A percentile compares a stretch with the other conserved stretches of the same genome.
Evolutionary conservation across 2,329 filamentous ascomycete genomes (phyloP).

Genomic region (Pestalotiopsis sp.): DNA sequence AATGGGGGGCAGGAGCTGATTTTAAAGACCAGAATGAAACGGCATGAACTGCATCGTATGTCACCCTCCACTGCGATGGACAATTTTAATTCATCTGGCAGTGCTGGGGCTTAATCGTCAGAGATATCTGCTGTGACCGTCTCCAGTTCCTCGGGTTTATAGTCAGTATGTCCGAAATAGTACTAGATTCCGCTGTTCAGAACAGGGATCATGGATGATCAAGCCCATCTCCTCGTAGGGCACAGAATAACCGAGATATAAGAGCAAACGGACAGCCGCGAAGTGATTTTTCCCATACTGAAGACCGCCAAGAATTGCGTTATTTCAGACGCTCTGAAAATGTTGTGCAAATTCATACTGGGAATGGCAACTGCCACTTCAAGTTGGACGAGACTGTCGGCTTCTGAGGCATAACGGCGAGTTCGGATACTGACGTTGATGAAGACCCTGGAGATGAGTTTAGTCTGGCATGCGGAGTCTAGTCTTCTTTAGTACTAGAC

Average conservation of each 20-base stretch:
- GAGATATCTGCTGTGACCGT: background rate
- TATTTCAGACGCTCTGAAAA: background rate
- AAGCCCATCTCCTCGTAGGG: background rate
- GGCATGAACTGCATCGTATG: background rate
- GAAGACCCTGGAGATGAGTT: background rate
- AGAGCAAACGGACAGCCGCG: background rate
- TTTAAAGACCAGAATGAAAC: background rate
- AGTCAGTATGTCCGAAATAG: background rate
- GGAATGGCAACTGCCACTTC: background rate
- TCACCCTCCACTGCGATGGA: background rate
- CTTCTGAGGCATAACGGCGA: too few relatives aligned
- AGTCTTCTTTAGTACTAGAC: slow-evolving; percentile 13
- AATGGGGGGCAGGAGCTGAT: background rate
- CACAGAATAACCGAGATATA: background rate
- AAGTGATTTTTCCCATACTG: background rate
- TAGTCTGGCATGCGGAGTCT: slow-evolving; percentile 9
- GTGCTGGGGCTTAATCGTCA: background rate
- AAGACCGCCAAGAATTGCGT: background rate
- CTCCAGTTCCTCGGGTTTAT: background rate
- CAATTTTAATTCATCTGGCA: background rate
- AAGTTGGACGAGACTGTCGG: background rate
- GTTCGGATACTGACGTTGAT: background rate
- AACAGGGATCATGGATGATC: background rate
- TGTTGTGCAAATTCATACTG: background rate
- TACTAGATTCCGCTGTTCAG: background rate